A percentile compares a stretch with the other conserved stretches of the same genome.
Conservation (phyloP, 371 early-diverging fungal species). For the Apophysomyces variabilis region DNA sequence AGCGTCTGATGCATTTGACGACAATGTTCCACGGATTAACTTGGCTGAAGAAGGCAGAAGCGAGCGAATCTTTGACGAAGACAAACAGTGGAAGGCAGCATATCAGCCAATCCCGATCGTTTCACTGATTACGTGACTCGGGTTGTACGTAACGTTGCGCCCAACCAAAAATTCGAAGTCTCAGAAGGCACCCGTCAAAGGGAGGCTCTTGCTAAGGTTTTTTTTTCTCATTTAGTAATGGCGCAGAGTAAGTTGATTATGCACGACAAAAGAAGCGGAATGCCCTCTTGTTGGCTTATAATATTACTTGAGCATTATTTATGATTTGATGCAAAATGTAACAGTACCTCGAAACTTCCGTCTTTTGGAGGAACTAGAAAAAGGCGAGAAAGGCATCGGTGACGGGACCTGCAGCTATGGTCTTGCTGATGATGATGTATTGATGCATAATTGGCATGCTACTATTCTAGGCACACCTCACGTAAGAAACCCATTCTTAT, state of each 20-base stretch:
- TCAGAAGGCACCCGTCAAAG: background rate
- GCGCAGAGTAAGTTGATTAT: slow-evolving; percentile 6
- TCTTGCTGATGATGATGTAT: slow-evolving; percentile 86
- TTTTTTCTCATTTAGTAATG: slow-evolving; percentile 9
- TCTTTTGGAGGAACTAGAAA: slow-evolving; percentile 96
- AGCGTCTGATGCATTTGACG: too few relatives aligned
- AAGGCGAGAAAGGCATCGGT: slow-evolving; percentile 96
- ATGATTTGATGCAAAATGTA: slow-evolving; percentile 7
- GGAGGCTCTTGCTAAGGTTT: slow-evolving; percentile 7
- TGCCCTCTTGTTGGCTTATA: background rate
- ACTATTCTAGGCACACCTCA: slow-evolving; percentile 96
- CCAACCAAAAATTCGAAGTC: background rate
- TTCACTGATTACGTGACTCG: too few relatives aligned
- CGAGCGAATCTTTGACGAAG: too few relatives aligned
- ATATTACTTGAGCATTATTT: background rate
- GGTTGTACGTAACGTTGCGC: slow-evolving; percentile 1
- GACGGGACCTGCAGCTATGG: slow-evolving; percentile 96
- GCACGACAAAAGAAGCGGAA: background rate
- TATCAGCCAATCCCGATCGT: too few relatives aligned
- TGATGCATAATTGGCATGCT: slow-evolving; percentile 88
- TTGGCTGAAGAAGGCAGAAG: too few relatives aligned
- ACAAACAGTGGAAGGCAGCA: too few relatives aligned
- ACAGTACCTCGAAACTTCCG: slow-evolving; percentile 96
- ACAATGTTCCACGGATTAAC: too few relatives aligned
- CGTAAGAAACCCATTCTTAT: slow-evolving; percentile 53